Conservation (phyloP, 805 yeast species). For the Saturnispora silvae region DNA sequence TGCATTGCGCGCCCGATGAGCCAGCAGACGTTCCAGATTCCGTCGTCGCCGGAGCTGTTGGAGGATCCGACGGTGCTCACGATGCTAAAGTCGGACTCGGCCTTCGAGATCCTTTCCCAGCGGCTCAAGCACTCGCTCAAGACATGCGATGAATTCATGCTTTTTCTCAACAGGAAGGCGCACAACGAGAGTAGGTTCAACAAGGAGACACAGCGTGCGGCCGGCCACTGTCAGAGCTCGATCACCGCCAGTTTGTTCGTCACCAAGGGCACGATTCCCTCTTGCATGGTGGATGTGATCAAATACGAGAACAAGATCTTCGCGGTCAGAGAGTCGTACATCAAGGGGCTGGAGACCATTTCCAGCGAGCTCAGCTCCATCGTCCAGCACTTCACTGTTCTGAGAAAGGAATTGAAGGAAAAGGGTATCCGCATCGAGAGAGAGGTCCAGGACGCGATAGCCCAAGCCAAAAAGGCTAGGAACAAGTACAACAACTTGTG, state of each 20-base stretch:
- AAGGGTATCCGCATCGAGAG: slow-evolving; percentile 74
- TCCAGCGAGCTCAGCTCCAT: slow-evolving; percentile 72
- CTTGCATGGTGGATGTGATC: slow-evolving; percentile 56
- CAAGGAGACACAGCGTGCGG: slow-evolving; percentile 61
- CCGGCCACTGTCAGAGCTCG: slow-evolving; percentile 32
- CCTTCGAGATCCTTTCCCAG: slow-evolving; percentile 60
- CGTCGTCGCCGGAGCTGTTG: slow-evolving; percentile 5
- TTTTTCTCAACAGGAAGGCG: slow-evolving; percentile 69
- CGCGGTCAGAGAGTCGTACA: slow-evolving; percentile 64
- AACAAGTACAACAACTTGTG: slow-evolving; percentile 66
- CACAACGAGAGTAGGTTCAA: slow-evolving; percentile 70
- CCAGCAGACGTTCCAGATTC: slow-evolving; percentile 5
- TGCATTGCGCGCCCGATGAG: background rate
- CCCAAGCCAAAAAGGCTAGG: slow-evolving; percentile 82
- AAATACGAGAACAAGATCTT: slow-evolving; percentile 65
- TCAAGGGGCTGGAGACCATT: slow-evolving; percentile 73
- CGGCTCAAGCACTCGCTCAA: slow-evolving; percentile 70
- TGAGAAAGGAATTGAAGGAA: slow-evolving; percentile 72
- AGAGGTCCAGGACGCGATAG: slow-evolving; percentile 73
- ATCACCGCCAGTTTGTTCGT: slow-evolving; percentile 31
- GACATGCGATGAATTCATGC: slow-evolving; percentile 78
- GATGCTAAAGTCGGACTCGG: slow-evolving; percentile 43
- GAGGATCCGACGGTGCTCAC: slow-evolving; percentile 4
- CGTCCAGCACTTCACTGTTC: slow-evolving; percentile 54
- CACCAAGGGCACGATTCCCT: slow-evolving; percentile 40